Evolutionary conservation across 139 green algal species (phyloP).

Genomic region (Yamagishiella unicocca): DNA sequence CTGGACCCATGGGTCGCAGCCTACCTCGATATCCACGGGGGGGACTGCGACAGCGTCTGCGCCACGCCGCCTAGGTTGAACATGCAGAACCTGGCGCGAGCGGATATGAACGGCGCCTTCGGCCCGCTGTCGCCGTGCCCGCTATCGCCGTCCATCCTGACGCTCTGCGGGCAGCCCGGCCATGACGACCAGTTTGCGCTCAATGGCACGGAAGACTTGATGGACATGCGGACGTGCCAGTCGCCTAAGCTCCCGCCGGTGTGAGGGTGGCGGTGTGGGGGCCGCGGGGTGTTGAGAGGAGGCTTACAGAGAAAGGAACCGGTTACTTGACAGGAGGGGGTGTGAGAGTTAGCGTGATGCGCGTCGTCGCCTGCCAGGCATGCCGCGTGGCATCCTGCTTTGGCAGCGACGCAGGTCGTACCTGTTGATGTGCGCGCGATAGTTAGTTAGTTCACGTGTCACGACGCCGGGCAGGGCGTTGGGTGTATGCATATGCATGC

Average conservation of each 20-base stretch:
- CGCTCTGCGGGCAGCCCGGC: slow-evolving; percentile 21
- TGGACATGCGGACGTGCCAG: slow-evolving; percentile 33
- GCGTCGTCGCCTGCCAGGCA: no score
- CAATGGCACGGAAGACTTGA: background rate
- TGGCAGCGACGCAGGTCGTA: no score
- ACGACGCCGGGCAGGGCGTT: no score
- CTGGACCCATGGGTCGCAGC: slow-evolving; percentile 10
- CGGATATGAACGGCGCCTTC: background rate
- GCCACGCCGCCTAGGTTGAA: background rate
- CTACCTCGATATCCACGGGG: slow-evolving; percentile 21
- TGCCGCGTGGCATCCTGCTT: no score
- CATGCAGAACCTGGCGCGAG: background rate
- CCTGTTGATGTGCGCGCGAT: no score
- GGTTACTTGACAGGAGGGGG: no score
- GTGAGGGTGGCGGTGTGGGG: background rate
- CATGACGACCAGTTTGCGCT: slow-evolving; percentile 17
- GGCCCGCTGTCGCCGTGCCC: slow-evolving; percentile 52
- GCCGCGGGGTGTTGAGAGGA: no score
- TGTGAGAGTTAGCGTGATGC: no score
- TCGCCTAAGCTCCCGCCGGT: slow-evolving; percentile 19
- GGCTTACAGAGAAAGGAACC: no score
- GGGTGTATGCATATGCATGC: no score
- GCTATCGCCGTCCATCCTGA: slow-evolving; percentile 56
- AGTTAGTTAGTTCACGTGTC: no score
- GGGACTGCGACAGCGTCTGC: slow-evolving; percentile 12